Percentiles rank a stretch among this genome's conserved stretches.
These are phyloP conservation scores for Suillus variegatus DNA, from an alignment of 768 basidiomycete genomes.

Conservation along the genomic window DNA sequence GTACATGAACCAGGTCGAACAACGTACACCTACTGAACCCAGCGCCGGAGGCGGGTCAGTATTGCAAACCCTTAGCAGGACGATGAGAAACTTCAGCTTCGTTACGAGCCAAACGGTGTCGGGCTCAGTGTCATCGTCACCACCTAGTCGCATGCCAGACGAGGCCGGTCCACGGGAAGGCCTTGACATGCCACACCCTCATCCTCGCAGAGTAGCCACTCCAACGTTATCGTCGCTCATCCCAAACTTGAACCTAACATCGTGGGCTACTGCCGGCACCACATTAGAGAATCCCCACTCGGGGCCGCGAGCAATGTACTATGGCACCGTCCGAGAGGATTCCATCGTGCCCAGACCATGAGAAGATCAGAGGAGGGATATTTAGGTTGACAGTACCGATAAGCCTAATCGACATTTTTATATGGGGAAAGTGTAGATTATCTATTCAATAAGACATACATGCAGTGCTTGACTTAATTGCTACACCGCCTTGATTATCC, in stretches of 20 bases:
- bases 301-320: constrained; percentile 2
- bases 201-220: constrained; percentile 22
- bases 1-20: constrained; percentile 60
- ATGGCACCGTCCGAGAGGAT: constrained; percentile 19
- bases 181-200: constrained; percentile 17
- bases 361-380: constrained; percentile 26
- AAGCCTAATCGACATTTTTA: not conserved
- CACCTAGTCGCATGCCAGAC: constrained; percentile 7
- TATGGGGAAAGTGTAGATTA: not conserved
- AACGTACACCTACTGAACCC: constrained; percentile 15
- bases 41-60: constrained; percentile 38
- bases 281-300: constrained; percentile 17
- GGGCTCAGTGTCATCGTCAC: constrained; percentile 16
- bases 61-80: constrained; percentile 53
- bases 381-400: constrained; percentile 13
- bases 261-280: constrained; percentile 34
- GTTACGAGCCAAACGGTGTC: constrained; percentile 32
- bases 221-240: constrained; percentile 30
- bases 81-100: constrained; percentile 50
- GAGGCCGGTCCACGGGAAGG: constrained; percentile 7
- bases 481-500: not conserved
- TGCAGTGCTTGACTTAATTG: not conserved
- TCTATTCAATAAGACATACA: not conserved
- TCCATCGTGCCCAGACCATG: constrained; percentile 24
- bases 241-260: constrained; percentile 29